Evolutionary conservation across 2,329 filamentous ascomycete species (phyloP), one percentile per base, ranked within the genome.

Genomic region (Clonostachys rhizophaga): DNA sequence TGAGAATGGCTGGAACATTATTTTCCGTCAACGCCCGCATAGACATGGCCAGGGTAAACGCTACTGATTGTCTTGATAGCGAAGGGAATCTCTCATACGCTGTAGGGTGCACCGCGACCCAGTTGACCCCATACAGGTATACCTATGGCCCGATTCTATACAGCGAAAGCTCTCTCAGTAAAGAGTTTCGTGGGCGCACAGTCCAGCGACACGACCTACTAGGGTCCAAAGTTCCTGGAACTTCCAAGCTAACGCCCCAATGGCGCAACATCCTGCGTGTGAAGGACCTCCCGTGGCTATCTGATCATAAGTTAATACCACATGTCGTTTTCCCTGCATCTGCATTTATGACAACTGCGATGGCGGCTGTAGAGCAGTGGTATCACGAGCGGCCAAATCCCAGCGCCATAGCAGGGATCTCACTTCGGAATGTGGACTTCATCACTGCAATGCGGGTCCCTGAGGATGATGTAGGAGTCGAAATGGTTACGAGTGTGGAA

Each of bases 171-270:
- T 40, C 40, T 5, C 11, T 35, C 11, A 42, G 40, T 14, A 12
- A 12, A 5, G 67, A 43, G 6, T 72, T 68, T 68, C 70, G 72
- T 51, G 65, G 71, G 52, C 61, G 63, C 1, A 59, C 57, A 24
- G 24, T 41, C 34, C 70, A 70, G 54, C 72, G 69, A 66, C 64
- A 70, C 40, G 69, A 72, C 73, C 16, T 60, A 72, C 7, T 71
- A 69, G n/a, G 64, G 64, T 6, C 57, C 66, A 20, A 67, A 66
- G 17, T 66, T 67, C 54, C 70, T 10, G 45, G 33, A 4, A 35
- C 35, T 14, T 37, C n/a, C 45, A 42, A 24, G 3, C 12, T 44
- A 9, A 36, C 40, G 39, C 46, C 37, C n/a, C 18, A 36, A n/a
- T 51, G 49, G 49, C 44, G 49, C 11, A 49, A 47, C 40, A 40